Percentiles rank a stretch among this genome's conserved stretches.
phyloP scores from a whole-genome alignment of 257 asterid genomes.

The Fraxinus americana region DNA sequence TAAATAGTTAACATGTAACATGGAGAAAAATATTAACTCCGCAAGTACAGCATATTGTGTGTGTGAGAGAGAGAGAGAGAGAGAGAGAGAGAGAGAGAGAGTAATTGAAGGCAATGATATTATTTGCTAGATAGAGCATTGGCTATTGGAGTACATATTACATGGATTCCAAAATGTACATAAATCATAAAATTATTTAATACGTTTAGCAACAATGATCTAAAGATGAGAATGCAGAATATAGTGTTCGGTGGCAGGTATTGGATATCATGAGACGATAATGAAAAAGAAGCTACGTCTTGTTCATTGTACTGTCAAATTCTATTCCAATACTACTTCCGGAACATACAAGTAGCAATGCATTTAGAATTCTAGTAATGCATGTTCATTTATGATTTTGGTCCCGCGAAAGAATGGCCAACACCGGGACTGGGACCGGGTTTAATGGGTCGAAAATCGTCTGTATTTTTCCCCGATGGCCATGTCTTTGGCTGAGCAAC shows the following conservation, averaged over 20 bases:
- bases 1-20: not conserved
- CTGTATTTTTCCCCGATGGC: constrained; percentile 10
- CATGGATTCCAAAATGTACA: not conserved
- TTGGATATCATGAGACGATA: not conserved
- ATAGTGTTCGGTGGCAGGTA: no score
- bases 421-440: constrained; percentile 62
- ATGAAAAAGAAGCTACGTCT: no score
- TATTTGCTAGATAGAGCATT: not conserved
- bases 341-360: not conserved
- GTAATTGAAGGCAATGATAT: not conserved
- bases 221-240: no score
- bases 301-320: not conserved
- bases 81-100: no score
- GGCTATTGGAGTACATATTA: not conserved
- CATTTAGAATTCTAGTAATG: not conserved
- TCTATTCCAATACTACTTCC: not conserved
- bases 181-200: not conserved
- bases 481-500: not conserved
- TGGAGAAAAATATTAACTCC: not conserved
- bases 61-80: no score
- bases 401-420: constrained; percentile 52
- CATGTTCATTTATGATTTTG: constrained; percentile 30
- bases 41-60: not conserved
- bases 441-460: constrained; percentile 43
- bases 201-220: not conserved